phyloP scores from a whole-genome alignment of 768 basidiomycete genomes.

The Pisolithus orientalis region DNA sequence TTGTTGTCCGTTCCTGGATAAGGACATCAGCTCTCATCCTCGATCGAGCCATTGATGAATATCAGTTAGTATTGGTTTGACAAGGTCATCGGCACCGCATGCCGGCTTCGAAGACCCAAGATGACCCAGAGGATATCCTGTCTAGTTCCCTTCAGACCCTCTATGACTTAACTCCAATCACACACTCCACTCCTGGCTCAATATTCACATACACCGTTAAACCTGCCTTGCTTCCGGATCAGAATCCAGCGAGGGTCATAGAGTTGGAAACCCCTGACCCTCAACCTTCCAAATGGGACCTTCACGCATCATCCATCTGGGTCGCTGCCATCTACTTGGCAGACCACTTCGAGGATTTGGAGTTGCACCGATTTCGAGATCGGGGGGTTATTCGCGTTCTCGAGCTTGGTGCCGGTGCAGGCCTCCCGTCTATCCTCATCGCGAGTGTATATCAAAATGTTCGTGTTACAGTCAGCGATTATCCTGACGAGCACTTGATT shows the following conservation, averaged over 20 bases:
- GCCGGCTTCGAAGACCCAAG: neutral
- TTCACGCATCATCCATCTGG: conserved; percentile 80
- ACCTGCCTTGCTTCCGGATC: conserved; percentile 9
- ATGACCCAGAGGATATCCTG: conserved; percentile 63
- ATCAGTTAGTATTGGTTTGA: too few species aligned
- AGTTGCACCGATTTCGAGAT: conserved; percentile 26
- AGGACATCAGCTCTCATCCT: neutral
- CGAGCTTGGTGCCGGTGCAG: conserved; percentile 71
- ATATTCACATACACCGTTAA: conserved; percentile 40
- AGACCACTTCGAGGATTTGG: conserved; percentile 50
- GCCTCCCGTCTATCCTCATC: conserved; percentile 65
- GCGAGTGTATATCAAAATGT: conserved; percentile 40
- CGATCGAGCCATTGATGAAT: neutral
- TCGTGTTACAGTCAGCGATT: conserved; percentile 56
- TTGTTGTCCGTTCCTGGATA: neutral
- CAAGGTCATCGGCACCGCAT: too few species aligned
- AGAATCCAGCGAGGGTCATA: conserved; percentile 24
- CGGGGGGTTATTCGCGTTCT: conserved; percentile 36
- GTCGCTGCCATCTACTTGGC: conserved; percentile 59
- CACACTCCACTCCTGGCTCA: conserved; percentile 50
- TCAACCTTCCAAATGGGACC: conserved; percentile 59
- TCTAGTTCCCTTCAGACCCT: conserved; percentile 55
- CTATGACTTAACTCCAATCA: conserved; percentile 57
- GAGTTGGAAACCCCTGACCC: conserved; percentile 59
- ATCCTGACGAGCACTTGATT: conserved; percentile 62